Conservation (phyloP, 176 grass and related monocot species). For the Ampelocalamus luodianensis region DNA sequence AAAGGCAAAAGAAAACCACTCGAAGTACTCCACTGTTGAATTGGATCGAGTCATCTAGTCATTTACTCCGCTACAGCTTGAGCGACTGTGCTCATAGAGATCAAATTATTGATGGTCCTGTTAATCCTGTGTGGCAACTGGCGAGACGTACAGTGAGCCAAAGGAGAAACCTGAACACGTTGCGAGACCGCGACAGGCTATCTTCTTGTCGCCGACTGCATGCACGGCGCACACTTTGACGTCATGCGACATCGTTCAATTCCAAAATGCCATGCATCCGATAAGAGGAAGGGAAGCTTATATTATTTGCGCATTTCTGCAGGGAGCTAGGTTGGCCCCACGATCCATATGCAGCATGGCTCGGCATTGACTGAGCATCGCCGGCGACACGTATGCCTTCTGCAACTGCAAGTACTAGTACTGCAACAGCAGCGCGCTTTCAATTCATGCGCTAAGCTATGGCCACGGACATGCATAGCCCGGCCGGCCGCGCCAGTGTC, state of each 20-base stretch:
- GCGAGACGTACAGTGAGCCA: not conserved
- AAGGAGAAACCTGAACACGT: not conserved
- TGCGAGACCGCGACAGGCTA: not conserved
- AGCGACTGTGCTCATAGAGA: not conserved
- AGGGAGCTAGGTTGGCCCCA: not conserved
- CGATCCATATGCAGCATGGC: not conserved
- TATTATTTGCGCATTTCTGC: not conserved
- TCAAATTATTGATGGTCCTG: too few relatives aligned
- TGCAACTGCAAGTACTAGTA: not conserved
- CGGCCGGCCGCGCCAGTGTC: not conserved
- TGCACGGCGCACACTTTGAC: not conserved
- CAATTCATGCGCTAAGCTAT: not conserved
- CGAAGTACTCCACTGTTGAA: not conserved
- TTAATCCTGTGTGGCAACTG: not conserved
- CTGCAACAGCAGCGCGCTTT: conserved; percentile 1
- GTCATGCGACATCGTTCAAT: not conserved
- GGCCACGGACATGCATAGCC: not conserved
- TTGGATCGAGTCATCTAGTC: not conserved
- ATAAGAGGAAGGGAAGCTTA: too few relatives aligned
- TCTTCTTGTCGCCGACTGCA: not conserved
- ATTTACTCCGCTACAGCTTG: not conserved
- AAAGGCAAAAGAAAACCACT: not conserved
- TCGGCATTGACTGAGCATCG: not conserved
- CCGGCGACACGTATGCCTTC: not conserved
- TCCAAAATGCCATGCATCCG: not conserved